phyloP scores from a whole-genome alignment of 2,329 filamentous ascomycete genomes.

The Claviceps pusilla region DNA sequence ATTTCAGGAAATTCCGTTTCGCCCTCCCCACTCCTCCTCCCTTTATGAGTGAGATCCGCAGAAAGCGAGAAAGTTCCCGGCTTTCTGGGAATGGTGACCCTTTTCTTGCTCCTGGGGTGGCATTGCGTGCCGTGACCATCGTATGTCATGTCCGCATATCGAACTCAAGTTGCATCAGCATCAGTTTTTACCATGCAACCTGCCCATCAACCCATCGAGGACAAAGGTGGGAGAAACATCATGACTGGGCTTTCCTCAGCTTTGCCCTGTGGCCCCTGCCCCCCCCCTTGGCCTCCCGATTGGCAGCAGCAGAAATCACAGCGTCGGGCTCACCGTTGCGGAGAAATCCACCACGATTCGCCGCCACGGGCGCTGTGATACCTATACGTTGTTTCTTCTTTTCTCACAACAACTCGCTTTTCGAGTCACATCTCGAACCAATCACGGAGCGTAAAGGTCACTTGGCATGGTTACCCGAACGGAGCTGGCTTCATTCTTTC shows the following conservation, averaged over 20 bases:
- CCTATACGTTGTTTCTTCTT: neutral
- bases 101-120: neutral
- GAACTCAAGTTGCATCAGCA: neutral
- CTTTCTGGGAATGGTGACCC: neutral
- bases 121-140: neutral
- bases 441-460: neutral
- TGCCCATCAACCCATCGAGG: neutral
- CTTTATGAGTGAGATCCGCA: neutral
- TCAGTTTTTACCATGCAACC: neutral
- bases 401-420: conserved; percentile 4
- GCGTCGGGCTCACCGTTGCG: conserved; percentile 4
- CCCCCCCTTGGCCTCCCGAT: neutral
- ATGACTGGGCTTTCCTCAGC: neutral
- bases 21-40: no score
- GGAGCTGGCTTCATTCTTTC: no score
- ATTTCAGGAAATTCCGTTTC: neutral
- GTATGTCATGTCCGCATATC: neutral
- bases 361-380: conserved; percentile 2
- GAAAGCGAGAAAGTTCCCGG: neutral
- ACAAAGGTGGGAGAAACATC: neutral
- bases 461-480: neutral
- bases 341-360: conserved; percentile 2
- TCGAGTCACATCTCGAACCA: conserved; percentile 5
- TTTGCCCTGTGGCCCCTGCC: neutral
- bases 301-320: neutral